Conservation (phyloP, 257 asterid genomes). For the Henckelia pumila region DNA sequence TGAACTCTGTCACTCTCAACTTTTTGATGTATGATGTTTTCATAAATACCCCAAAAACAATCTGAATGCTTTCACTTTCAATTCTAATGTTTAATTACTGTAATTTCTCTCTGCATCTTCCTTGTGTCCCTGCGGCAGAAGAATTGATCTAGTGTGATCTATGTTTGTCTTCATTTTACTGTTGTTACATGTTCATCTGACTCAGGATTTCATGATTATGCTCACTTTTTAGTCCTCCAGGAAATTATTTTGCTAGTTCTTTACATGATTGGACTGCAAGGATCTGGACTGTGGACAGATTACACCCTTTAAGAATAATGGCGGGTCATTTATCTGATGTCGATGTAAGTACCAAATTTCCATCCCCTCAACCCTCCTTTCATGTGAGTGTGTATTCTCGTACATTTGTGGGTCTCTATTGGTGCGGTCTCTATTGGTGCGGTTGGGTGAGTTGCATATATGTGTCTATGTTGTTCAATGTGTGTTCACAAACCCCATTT, state of each 20-base stretch:
- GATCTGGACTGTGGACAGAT: slow-evolving; percentile 93
- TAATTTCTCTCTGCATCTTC: slow-evolving; percentile 5
- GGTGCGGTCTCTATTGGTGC: too few relatives aligned
- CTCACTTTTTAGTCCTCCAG: slow-evolving; percentile 84
- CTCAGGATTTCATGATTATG: slow-evolving; percentile 1
- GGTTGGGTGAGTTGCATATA: too few relatives aligned
- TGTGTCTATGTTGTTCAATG: too few relatives aligned
- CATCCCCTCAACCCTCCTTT: too few relatives aligned
- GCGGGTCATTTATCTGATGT: slow-evolving; percentile 99
- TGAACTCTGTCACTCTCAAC: too few relatives aligned
- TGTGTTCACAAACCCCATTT: too few relatives aligned
- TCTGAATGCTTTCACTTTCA: too few relatives aligned
- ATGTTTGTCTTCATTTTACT: background rate
- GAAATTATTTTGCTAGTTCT: slow-evolving; percentile 98
- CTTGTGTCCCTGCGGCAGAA: background rate
- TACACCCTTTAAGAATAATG: slow-evolving; percentile 91
- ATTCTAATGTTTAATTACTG: background rate
- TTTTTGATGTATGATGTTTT: too few relatives aligned
- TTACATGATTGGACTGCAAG: slow-evolving; percentile 97
- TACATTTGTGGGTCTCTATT: too few relatives aligned
- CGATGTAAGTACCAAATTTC: slow-evolving; percentile 59
- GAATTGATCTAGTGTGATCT: slow-evolving; percentile 10
- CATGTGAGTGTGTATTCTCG: too few relatives aligned
- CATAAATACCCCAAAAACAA: too few relatives aligned
- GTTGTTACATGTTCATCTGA: background rate